A percentile compares a stretch with the other conserved stretches of the same genome.
Conservation (phyloP, 257 asterid species). For the Rauvolfia tetraphylla region DNA sequence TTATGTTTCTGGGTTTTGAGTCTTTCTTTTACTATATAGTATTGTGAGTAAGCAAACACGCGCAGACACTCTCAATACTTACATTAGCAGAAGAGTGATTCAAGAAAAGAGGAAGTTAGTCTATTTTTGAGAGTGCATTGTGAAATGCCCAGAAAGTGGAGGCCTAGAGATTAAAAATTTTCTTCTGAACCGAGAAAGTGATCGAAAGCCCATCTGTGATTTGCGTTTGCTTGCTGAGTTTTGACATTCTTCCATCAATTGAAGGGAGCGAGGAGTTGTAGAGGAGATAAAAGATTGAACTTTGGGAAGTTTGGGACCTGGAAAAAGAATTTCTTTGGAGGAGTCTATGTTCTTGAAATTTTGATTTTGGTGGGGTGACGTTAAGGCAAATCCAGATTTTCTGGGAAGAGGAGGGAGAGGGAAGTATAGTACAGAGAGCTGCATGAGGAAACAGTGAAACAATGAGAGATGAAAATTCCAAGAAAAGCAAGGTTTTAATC, state of each 20-base stretch:
- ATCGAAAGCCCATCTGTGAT: constrained; percentile 35
- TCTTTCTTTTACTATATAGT: constrained; percentile 8
- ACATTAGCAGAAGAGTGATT: constrained; percentile 19
- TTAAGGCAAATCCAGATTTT: constrained; percentile 25
- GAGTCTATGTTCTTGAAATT: constrained; percentile 11
- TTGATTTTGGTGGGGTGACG: constrained; percentile 8
- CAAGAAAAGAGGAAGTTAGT: constrained; percentile 30
- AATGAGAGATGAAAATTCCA: constrained; percentile 84
- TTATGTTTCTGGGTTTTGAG: constrained; percentile 18
- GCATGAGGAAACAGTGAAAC: constrained; percentile 70
- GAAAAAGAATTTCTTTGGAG: constrained; percentile 2
- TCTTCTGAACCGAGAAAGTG: constrained; percentile 14
- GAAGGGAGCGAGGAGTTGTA: constrained; percentile 4
- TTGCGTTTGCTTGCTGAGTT: constrained; percentile 21
- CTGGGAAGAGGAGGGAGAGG: constrained; percentile 32
- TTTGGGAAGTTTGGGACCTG: constrained; percentile 21
- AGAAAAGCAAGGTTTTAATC: constrained; percentile 70
- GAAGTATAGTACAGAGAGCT: constrained; percentile 27
- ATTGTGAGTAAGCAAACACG: constrained; percentile 13
- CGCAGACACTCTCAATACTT: constrained; percentile 4
- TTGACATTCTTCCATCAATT: neutral
- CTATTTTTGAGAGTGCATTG: constrained; percentile 20
- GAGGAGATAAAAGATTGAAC: constrained; percentile 21
- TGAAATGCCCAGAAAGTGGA: constrained; percentile 13
- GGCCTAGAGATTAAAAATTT: constrained; percentile 20